phyloP scores from a whole-genome alignment of 2,329 filamentous ascomycete species.

The Exophiala sp. region DNA sequence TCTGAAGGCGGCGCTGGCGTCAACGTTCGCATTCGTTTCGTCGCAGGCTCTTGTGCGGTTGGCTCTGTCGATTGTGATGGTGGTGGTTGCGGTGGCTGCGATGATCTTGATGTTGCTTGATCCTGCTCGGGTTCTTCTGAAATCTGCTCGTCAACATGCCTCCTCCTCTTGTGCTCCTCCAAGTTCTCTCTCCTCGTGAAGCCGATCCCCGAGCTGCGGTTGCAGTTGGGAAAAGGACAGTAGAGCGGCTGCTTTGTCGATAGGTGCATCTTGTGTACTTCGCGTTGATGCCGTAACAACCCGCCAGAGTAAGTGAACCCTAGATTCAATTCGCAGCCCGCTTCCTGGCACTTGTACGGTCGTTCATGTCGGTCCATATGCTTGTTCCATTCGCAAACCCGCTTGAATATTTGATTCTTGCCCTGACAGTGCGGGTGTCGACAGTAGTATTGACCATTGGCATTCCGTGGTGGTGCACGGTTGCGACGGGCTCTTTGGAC shows the following conservation, averaged over 20 bases:
- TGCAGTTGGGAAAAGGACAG: conserved; percentile 83
- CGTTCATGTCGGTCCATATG: conserved; percentile 98
- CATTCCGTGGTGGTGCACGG: conserved; percentile 54
- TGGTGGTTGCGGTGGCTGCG: neutral
- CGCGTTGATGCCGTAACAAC: conserved; percentile 81
- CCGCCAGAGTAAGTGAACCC: conserved; percentile 96
- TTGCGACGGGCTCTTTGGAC: conserved; percentile 14
- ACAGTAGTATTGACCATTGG: conserved; percentile 74
- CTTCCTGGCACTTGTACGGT: conserved; percentile 78
- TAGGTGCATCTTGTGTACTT: conserved; percentile 87
- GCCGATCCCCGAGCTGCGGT: conserved; percentile 79
- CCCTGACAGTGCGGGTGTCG: conserved; percentile 66
- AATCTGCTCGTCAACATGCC: conserved; percentile 53
- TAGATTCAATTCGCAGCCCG: conserved; percentile 84
- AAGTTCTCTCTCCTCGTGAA: conserved; percentile 94
- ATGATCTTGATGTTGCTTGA: conserved; percentile 1
- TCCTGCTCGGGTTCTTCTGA: neutral
- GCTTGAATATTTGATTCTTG: conserved; percentile 63
- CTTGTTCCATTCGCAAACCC: conserved; percentile 95
- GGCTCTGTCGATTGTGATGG: neutral
- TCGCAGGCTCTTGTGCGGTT: neutral
- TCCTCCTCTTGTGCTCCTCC: conserved; percentile 84
- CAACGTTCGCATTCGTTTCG: neutral
- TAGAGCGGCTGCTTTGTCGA: conserved; percentile 76
- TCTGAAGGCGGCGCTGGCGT: neutral